Conservation (phyloP, 768 basidiomycete species). For the Artomyces pyxidatus region DNA sequence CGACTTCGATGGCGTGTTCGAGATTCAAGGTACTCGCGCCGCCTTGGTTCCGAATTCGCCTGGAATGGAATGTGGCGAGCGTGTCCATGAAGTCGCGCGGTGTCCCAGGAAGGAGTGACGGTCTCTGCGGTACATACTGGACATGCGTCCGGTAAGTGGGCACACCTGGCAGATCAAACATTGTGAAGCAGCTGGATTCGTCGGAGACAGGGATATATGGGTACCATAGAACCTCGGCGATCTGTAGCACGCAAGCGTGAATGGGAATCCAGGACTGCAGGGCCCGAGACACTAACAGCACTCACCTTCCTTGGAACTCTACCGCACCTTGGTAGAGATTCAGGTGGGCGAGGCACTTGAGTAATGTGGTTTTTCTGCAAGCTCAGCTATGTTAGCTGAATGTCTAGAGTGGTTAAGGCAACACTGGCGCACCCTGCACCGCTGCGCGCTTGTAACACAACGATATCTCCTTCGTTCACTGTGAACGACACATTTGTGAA, state of each 20-base stretch:
- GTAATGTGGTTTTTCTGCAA: slow-evolving; percentile 56
- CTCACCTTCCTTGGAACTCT: slow-evolving; percentile 59
- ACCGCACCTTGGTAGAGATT: slow-evolving; percentile 62
- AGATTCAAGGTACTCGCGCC: too few species aligned
- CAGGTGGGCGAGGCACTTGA: slow-evolving; percentile 81
- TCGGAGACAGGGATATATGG: too few species aligned
- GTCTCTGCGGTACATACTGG: slow-evolving; percentile 82
- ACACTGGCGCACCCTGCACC: slow-evolving; percentile 52
- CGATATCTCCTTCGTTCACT: slow-evolving; percentile 64
- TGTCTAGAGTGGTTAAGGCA: not conserved
- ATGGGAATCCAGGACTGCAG: not conserved
- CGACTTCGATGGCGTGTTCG: slow-evolving; percentile 15
- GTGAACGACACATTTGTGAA: slow-evolving; percentile 55
- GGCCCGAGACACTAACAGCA: slow-evolving; percentile 4
- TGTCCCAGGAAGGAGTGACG: slow-evolving; percentile 77
- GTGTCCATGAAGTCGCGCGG: slow-evolving; percentile 63
- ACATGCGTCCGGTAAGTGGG: slow-evolving; percentile 73
- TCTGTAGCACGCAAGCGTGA: not conserved
- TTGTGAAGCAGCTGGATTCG: too few species aligned
- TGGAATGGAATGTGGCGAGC: slow-evolving; percentile 45
- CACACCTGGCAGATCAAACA: slow-evolving; percentile 40
- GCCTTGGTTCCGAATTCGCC: slow-evolving; percentile 20
- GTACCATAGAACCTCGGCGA: too few species aligned
- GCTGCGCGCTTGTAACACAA: slow-evolving; percentile 72
- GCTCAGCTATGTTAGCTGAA: not conserved